phyloP scores from a whole-genome alignment of 2,329 filamentous ascomycete species.

The Calonectria honghensis region DNA sequence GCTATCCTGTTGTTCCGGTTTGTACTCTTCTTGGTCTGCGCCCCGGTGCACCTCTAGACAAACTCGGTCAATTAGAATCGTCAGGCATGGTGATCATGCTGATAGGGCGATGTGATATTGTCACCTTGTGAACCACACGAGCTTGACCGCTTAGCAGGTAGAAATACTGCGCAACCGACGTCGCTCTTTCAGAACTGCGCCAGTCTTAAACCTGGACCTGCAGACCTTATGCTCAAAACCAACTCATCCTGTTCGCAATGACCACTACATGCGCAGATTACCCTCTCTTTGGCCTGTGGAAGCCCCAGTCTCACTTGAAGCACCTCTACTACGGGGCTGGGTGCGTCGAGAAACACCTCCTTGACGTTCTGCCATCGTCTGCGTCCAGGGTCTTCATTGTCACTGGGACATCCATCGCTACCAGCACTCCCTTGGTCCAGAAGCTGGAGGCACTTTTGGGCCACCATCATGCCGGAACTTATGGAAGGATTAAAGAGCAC shows the following conservation, averaged over 20 bases:
- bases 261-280: slow-evolving; percentile 41
- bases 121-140: slow-evolving; percentile 20
- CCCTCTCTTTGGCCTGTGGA: slow-evolving; percentile 47
- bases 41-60: slow-evolving; percentile 23
- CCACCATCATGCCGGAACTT: slow-evolving; percentile 40
- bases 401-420: slow-evolving; percentile 43
- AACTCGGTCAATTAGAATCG: slow-evolving; percentile 37
- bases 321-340: slow-evolving; percentile 46
- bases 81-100: slow-evolving; percentile 8
- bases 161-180: slow-evolving; percentile 44
- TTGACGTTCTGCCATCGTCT: slow-evolving; percentile 38
- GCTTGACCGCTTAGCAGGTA: slow-evolving; percentile 32
- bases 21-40: slow-evolving; percentile 38
- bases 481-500: slow-evolving; percentile 44
- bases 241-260: slow-evolving; percentile 32
- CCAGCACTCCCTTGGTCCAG: slow-evolving; percentile 41
- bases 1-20: slow-evolving; percentile 27
- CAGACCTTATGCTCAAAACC: not conserved
- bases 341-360: slow-evolving; percentile 47
- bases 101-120: slow-evolving; percentile 20
- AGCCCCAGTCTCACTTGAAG: slow-evolving; percentile 46
- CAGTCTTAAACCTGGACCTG: not conserved
- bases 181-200: not conserved
- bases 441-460: slow-evolving; percentile 41
- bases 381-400: slow-evolving; percentile 47